These are phyloP conservation scores for Pyrus betulifolia DNA, from an alignment of 306 rosid species.

Conservation along the genomic window DNA sequence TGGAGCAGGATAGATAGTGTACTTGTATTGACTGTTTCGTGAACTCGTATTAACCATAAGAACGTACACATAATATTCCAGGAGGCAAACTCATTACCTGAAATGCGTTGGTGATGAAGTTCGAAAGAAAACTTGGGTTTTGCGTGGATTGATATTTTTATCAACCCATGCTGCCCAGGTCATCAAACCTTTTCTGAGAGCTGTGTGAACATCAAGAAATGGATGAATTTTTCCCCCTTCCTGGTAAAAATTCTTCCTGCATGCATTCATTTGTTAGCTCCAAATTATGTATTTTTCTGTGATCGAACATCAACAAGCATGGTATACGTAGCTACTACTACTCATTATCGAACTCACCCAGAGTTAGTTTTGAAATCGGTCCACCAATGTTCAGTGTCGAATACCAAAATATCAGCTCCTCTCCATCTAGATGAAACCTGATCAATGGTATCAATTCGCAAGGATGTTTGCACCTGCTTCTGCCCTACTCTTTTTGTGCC, in stretches of 20 bases:
- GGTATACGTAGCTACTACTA: neutral
- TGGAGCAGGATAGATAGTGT: too few relatives aligned
- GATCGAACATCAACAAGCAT: neutral
- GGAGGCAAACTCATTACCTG: conserved; percentile 44
- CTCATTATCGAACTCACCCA: conserved; percentile 47
- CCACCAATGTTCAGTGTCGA: conserved; percentile 99
- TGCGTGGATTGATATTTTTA: conserved; percentile 45
- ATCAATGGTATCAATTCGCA: conserved; percentile 74
- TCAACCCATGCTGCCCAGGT: conserved; percentile 93
- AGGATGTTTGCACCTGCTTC: conserved; percentile 46
- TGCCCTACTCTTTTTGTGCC: conserved; percentile 72
- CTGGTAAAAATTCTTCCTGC: conserved; percentile 81
- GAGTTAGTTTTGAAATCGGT: conserved; percentile 85
- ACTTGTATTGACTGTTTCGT: neutral
- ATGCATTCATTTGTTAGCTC: neutral
- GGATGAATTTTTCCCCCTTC: conserved; percentile 78
- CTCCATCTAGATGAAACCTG: conserved; percentile 87
- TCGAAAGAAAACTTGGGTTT: conserved; percentile 75
- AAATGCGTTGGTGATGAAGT: conserved; percentile 89
- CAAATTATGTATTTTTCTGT: neutral
- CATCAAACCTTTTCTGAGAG: conserved; percentile 62
- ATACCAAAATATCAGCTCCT: conserved; percentile 81
- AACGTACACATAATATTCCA: too few relatives aligned
- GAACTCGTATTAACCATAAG: neutral
- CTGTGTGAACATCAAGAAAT: conserved; percentile 53